These are phyloP conservation scores for Clavispora vitiphila DNA, from an alignment of 805 yeast species.

Conservation along the genomic window DNA sequence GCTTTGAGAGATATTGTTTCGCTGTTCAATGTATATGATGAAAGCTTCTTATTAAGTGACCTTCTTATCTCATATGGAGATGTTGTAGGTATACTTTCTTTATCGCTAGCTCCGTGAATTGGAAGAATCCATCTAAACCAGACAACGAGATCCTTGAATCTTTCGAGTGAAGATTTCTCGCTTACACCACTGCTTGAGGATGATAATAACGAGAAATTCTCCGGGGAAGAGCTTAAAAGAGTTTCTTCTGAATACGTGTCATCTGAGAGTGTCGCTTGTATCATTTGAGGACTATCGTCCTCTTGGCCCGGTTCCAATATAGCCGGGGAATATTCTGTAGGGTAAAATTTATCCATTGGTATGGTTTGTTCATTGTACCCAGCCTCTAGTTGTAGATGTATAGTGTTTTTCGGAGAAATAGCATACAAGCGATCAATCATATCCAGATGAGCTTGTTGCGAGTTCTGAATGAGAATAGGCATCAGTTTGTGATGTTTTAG, in stretches of 20 bases:
- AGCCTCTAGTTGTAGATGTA: slow-evolving; percentile 24
- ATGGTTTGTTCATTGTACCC: slow-evolving; percentile 13
- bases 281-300: neutral
- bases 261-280: neutral
- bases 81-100: slow-evolving; percentile 1
- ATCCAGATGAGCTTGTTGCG: slow-evolving; percentile 4
- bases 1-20: slow-evolving; percentile 11
- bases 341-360: neutral
- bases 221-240: neutral
- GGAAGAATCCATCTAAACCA: slow-evolving; percentile 7
- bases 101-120: neutral
- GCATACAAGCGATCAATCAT: slow-evolving; percentile 31
- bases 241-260: neutral
- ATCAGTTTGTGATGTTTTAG: slow-evolving; percentile 2
- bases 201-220: neutral
- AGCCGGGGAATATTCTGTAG: neutral
- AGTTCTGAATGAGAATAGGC: slow-evolving; percentile 3
- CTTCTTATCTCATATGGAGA: slow-evolving; percentile 1
- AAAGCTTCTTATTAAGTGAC: slow-evolving; percentile 5
- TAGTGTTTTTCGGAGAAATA: slow-evolving; percentile 38
- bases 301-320: no score
- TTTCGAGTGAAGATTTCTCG: neutral
- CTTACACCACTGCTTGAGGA: neutral
- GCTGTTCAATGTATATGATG: slow-evolving; percentile 3
- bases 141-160: neutral